Base-by-base conservation (phyloP, 2,329 filamentous ascomycete species). In the Aspergillus thermomutatus region DNA sequence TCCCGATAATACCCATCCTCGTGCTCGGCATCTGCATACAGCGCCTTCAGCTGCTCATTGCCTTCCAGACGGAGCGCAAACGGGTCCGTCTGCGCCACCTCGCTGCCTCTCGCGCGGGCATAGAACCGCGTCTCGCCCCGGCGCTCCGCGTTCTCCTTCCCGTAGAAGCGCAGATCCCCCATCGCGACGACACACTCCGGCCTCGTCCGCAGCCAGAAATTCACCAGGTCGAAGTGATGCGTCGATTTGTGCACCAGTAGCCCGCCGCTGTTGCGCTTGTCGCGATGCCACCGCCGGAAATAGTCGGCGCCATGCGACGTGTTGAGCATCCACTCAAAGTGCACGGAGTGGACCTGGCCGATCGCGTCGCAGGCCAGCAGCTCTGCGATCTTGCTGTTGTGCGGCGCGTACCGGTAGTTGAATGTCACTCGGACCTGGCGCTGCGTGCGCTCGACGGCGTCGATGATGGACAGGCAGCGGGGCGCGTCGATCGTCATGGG, bases 331-430 rank as follows among this genome's bases (percentile, higher is more conserved):
- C 84, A 87, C 69, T 87, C 83, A 55, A 87, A 85, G 64, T 86
- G 83, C 23, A 86, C 80, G 7, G 79, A 82, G 2, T 80, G 81
- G 2, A 86, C 80, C 9, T 72, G 74, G 0, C 84, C 84, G 56
- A 87, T 84, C 1, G 80, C 81, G 0, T 82, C 82, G 0, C 80
- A 77, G 2, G 72, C 76, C 3, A 87, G 61, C 0, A 87, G 61
- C 66, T 84, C 79, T 58, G 77, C 80, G 1, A 87, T 76, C 58
- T 82, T 83, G 14, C 83, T 87, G 69, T 87, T 85, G 70, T 86
- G 84, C n/a, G 84, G 84, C 41, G 83, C 83, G 64, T 86, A 87
- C 23, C 84, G 80, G 71, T 87, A 87, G 72, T 87, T 87, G 76
- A 87, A 87, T 0, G 82, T 82, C 0, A 87, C 83, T 17, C 84